A percentile compares a stretch with the other conserved stretches of the same genome.
phyloP scores from a whole-genome alignment of 2,329 filamentous ascomycete species.

The Claviceps humidiphila region DNA sequence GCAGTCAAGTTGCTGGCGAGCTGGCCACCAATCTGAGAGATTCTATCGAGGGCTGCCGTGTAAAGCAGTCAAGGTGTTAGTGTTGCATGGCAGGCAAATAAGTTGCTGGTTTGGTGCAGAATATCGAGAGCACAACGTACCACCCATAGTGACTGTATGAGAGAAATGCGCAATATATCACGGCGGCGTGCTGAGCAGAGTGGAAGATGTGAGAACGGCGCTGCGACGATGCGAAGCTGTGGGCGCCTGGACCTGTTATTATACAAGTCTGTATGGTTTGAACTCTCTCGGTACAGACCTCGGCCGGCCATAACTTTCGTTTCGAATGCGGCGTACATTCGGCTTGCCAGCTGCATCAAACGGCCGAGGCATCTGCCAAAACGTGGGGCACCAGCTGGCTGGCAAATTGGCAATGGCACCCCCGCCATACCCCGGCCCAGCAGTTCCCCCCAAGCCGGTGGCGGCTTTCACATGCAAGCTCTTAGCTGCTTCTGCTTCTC shows the following conservation, averaged over 20 bases:
- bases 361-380: constrained; percentile 6
- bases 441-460: neutral
- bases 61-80: neutral
- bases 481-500: too few species aligned
- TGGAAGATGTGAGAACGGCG: neutral
- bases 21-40: constrained; percentile 49
- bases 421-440: neutral
- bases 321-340: neutral
- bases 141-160: constrained; percentile 20
- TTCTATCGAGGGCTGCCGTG: constrained; percentile 41
- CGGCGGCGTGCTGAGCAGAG: neutral
- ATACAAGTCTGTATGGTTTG: constrained; percentile 1
- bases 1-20: constrained; percentile 45
- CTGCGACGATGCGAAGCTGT: neutral
- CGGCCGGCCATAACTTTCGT: neutral
- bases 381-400: neutral
- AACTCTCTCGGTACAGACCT: constrained; percentile 4
- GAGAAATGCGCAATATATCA: neutral
- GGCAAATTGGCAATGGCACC: too few species aligned
- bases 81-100: neutral
- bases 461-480: neutral
- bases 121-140: constrained; percentile 14
- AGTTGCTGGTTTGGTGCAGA: neutral
- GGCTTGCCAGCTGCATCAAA: constrained; percentile 2
- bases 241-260: constrained; percentile 3